Evolutionary conservation across 768 basidiomycete genomes (phyloP).

Genomic region (Tricholoma terreum): DNA sequence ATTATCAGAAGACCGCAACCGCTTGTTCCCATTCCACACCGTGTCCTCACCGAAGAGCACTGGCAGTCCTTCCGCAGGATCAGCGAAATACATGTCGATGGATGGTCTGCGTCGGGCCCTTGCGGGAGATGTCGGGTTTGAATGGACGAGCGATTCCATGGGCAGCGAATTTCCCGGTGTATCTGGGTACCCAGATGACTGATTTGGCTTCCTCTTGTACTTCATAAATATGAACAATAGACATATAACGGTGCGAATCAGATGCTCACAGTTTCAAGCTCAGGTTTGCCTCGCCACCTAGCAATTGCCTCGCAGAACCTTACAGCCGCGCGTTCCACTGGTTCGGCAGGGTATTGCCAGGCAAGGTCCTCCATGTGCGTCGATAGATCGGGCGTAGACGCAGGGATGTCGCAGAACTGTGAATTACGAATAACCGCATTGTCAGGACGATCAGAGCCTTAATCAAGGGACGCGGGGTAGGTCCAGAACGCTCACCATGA

Average conservation of each 20-base stretch:
- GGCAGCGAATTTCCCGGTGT: constrained; percentile 44
- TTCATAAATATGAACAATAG: constrained; percentile 25
- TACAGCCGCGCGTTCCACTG: constrained; percentile 73
- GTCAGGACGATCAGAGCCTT: not conserved
- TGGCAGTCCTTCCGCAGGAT: constrained; percentile 13
- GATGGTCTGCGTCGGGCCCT: constrained; percentile 33
- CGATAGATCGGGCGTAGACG: constrained; percentile 67
- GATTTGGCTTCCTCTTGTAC: constrained; percentile 52
- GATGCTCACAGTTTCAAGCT: constrained; percentile 65
- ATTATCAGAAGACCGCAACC: constrained; percentile 21
- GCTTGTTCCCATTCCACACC: constrained; percentile 21
- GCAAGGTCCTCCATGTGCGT: constrained; percentile 79
- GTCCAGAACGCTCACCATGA: constrained; percentile 49
- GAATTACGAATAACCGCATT: not conserved
- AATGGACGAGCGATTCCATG: constrained; percentile 66
- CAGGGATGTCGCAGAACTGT: constrained; percentile 77
- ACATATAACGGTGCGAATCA: constrained; percentile 11
- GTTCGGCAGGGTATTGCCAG: constrained; percentile 78
- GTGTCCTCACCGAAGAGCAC: constrained; percentile 12
- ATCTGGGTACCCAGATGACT: constrained; percentile 24
- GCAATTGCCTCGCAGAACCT: constrained; percentile 81
- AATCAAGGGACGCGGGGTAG: not conserved
- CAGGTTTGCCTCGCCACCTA: constrained; percentile 81
- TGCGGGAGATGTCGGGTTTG: constrained; percentile 38
- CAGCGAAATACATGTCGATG: constrained; percentile 46